These are phyloP conservation scores for Euryodendron excelsum DNA, from an alignment of 148 eudicot species.

Conservation along the genomic window DNA sequence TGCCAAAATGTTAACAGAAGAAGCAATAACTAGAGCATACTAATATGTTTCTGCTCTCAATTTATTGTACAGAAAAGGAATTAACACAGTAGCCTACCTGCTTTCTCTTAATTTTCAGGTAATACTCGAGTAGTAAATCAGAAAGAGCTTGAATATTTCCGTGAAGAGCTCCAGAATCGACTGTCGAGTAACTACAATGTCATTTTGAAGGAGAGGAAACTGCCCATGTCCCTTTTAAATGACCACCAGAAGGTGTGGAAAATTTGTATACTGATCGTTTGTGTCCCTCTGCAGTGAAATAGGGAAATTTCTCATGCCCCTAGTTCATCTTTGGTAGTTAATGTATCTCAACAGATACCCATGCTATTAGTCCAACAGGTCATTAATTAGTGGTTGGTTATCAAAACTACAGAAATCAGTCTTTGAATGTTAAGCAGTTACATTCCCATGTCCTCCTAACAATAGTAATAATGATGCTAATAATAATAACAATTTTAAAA, in stretches of 20 bases:
- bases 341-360: too few species aligned
- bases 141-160: slow-evolving; percentile 78
- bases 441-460: neutral
- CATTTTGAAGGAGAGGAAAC: slow-evolving; percentile 68
- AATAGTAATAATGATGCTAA: neutral
- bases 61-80: neutral
- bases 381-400: neutral
- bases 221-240: slow-evolving; percentile 86
- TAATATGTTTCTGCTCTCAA: neutral
- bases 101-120: slow-evolving; percentile 31
- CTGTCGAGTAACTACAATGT: slow-evolving; percentile 74
- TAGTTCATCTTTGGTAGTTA: neutral
- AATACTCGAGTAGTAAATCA: slow-evolving; percentile 72
- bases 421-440: neutral
- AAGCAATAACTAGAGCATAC: neutral
- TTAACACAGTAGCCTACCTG: neutral
- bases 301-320: neutral
- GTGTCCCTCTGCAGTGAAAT: neutral
- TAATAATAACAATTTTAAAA: neutral
- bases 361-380: neutral
- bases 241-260: slow-evolving; percentile 73
- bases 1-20: neutral
- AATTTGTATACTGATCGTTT: neutral
- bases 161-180: slow-evolving; percentile 64
- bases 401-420: neutral